A percentile compares a stretch with the other conserved stretches of the same genome.
Evolutionary conservation across 2,329 filamentous ascomycete species (phyloP).

Genomic region (Sporothrix dimorphospora): DNA sequence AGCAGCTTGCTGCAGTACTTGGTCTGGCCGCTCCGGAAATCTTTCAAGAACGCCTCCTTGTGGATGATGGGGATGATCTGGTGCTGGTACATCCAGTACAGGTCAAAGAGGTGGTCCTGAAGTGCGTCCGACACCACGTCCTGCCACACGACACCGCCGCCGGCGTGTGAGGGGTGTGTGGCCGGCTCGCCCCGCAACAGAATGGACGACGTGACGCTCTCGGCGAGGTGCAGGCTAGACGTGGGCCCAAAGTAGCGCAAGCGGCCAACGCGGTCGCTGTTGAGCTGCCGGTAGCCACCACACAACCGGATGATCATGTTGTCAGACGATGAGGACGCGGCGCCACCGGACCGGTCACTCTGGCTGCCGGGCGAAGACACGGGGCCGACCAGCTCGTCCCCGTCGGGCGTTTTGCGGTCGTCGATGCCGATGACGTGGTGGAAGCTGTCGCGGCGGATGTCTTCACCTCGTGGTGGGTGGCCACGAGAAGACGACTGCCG

Average conservation of each 20-base stretch:
- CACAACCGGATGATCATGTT: conserved; percentile 28
- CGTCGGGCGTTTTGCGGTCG: not conserved
- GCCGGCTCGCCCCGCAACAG: not conserved
- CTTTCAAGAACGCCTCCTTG: conserved; percentile 28
- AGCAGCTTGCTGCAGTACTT: conserved; percentile 29
- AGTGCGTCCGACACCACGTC: not conserved
- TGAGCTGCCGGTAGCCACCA: conserved; percentile 23
- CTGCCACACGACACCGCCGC: conserved; percentile 24
- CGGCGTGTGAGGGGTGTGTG: not conserved
- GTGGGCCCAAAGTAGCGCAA: conserved; percentile 25
- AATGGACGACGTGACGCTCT: conserved; percentile 24
- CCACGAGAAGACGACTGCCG: not conserved
- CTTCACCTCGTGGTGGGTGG: not conserved
- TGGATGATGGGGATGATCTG: conserved; percentile 27
- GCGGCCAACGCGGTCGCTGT: conserved; percentile 21
- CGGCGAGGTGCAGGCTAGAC: conserved; percentile 10
- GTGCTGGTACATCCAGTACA: conserved; percentile 28
- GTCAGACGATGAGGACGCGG: not conserved
- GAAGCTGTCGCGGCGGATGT: conserved; percentile 5
- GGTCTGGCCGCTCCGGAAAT: conserved; percentile 25
- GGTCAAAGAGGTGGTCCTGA: conserved; percentile 24
- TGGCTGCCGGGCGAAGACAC: not conserved
- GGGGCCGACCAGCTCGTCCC: not conserved
- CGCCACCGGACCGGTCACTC: not conserved
- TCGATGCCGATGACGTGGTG: conserved; percentile 15